A percentile compares a stretch with the other conserved stretches of the same genome.
These are phyloP conservation scores for Sporothrix pseudoabietina DNA, from an alignment of 2,329 filamentous ascomycete species.

Conservation along the genomic window DNA sequence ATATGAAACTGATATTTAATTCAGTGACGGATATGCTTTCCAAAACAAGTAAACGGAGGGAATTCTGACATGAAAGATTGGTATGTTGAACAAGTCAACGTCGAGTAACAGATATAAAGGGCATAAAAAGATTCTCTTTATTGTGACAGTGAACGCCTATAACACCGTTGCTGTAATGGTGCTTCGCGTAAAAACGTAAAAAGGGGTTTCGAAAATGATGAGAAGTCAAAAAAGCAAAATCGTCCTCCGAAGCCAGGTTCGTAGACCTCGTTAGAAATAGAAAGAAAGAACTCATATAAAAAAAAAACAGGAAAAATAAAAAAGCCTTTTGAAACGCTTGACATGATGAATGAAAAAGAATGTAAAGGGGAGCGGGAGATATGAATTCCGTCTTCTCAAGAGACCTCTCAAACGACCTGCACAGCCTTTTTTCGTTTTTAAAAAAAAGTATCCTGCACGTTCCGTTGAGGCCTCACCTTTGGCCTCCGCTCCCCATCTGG, in stretches of 20 bases:
- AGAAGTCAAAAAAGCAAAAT: conserved; percentile 13
- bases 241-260: not conserved
- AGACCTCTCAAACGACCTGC: not conserved
- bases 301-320: not conserved
- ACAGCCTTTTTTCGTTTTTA: not conserved
- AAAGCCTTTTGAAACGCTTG: not conserved
- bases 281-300: not conserved
- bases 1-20: not conserved
- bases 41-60: not conserved
- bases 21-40: not conserved
- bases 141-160: not conserved
- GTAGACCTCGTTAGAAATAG: conserved; percentile 7
- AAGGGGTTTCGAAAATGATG: not conserved
- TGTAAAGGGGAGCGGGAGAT: not conserved
- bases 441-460: not conserved
- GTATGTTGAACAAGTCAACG: not conserved
- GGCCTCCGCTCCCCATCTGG: not conserved
- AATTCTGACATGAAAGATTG: not conserved
- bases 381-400: not conserved
- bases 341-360: not conserved
- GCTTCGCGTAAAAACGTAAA: not conserved
- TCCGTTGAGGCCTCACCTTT: not conserved
- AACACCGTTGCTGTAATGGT: conserved; percentile 22
- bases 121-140: not conserved
- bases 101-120: not conserved